Evolutionary conservation across 169 alveolate genomes (phyloP).

Genomic region (Plasmodium sp.): DNA sequence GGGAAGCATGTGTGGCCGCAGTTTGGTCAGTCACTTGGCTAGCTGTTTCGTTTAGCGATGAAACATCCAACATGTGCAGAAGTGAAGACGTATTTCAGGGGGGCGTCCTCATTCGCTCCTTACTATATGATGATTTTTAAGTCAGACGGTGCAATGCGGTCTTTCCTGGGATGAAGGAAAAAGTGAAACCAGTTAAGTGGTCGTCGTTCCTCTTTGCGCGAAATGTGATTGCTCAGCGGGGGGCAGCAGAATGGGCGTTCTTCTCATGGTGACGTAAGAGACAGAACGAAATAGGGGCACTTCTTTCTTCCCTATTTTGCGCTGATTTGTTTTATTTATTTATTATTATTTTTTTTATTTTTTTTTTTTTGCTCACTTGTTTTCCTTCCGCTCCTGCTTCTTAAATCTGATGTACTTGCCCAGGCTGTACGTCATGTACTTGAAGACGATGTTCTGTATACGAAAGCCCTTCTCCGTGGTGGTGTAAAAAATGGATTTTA

Average conservation of each 20-base stretch:
- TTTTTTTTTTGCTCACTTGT: conserved; percentile 30
- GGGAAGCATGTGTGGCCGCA: neutral
- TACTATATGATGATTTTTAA: conserved; percentile 51
- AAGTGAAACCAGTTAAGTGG: neutral
- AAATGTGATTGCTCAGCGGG: neutral
- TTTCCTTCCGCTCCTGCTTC: conserved; percentile 52
- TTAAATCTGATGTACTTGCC: conserved; percentile 56
- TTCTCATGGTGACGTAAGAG: neutral
- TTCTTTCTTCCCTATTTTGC: neutral
- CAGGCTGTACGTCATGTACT: conserved; percentile 66
- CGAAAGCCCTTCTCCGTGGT: conserved; percentile 58
- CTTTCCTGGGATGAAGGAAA: neutral
- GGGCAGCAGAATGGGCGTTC: neutral
- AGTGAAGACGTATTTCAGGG: neutral
- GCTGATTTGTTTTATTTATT: neutral
- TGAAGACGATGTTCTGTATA: conserved; percentile 54
- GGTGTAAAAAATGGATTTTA: conserved; percentile 54
- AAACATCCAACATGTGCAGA: neutral
- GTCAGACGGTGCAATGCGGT: conserved; percentile 18
- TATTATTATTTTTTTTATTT: neutral
- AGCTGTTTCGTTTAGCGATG: neutral
- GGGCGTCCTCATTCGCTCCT: neutral
- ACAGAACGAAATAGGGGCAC: neutral
- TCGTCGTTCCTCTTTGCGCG: neutral
- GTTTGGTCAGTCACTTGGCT: neutral